phyloP scores from a whole-genome alignment of 2,329 filamentous ascomycete species.

The Ceratocystis lukuohia region DNA sequence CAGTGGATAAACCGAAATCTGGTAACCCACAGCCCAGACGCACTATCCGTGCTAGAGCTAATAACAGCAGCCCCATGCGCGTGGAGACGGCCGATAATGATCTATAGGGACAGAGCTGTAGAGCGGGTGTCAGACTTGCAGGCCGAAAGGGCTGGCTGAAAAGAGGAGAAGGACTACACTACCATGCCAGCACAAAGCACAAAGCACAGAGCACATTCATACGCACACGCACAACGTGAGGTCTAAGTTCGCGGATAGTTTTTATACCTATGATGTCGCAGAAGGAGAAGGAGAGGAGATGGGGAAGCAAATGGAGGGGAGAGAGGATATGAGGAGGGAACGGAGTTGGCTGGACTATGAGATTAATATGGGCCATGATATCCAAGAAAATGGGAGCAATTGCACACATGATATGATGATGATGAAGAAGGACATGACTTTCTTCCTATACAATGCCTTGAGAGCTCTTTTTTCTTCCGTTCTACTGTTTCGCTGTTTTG shows the following conservation, averaged over 20 bases:
- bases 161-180: neutral
- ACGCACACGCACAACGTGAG: neutral
- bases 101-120: neutral
- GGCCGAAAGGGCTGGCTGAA: neutral
- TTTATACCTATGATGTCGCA: slow-evolving; percentile 1
- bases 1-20: slow-evolving; percentile 26
- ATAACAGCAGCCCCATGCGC: slow-evolving; percentile 16
- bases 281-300: neutral
- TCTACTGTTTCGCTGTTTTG: too few species aligned
- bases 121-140: too few species aligned
- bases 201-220: too few species aligned
- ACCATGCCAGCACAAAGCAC: neutral
- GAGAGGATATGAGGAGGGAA: too few species aligned
- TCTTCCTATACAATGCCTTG: neutral
- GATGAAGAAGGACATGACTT: neutral
- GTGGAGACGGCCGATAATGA: slow-evolving; percentile 9
- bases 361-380: slow-evolving; percentile 8
- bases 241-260: slow-evolving; percentile 3
- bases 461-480: neutral
- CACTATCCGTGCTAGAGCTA: neutral
- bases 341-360: neutral
- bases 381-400: slow-evolving; percentile 2
- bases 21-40: slow-evolving; percentile 1
- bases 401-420: slow-evolving; percentile 2
- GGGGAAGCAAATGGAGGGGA: too few species aligned